phyloP scores from a whole-genome alignment of 176 grass and related monocot species.

The Oryza glumipatula region DNA sequence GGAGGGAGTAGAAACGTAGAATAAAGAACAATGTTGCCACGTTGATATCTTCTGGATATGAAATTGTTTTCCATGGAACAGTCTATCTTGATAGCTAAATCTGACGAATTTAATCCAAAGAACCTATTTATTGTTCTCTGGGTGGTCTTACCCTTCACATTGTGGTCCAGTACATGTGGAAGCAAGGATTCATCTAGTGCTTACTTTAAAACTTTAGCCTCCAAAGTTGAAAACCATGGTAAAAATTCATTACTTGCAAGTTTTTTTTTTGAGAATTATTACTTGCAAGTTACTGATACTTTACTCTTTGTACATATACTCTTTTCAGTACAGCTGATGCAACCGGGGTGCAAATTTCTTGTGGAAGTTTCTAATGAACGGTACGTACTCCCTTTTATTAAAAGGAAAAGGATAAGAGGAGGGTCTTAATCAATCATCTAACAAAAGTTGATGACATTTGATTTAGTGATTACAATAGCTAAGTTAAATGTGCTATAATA shows the following conservation, averaged over 20 bases:
- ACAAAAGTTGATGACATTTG: not conserved
- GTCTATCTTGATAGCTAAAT: not conserved
- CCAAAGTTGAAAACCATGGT: constrained; percentile 20
- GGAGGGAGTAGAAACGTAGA: too few species aligned
- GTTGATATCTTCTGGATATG: not conserved
- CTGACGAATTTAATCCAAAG: not conserved
- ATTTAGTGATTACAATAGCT: not conserved
- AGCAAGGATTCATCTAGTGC: not conserved
- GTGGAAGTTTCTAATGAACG: not conserved
- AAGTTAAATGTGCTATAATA: not conserved
- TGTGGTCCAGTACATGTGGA: not conserved
- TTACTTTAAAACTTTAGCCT: not conserved
- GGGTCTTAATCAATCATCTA: not conserved
- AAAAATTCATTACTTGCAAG: not conserved
- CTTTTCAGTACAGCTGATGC: not conserved
- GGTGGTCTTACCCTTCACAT: not conserved
- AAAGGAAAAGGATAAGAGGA: not conserved
- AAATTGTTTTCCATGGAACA: not conserved
- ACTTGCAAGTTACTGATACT: not conserved
- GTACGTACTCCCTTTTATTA: not conserved
- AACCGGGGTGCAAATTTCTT: not conserved
- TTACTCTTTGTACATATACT: not conserved
- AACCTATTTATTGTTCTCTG: not conserved
- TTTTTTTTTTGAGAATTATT: too few species aligned
- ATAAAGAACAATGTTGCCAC: not conserved